Conservation (phyloP, 2,329 filamentous ascomycete genomes). For the Ascocoryne sarcoides region DNA sequence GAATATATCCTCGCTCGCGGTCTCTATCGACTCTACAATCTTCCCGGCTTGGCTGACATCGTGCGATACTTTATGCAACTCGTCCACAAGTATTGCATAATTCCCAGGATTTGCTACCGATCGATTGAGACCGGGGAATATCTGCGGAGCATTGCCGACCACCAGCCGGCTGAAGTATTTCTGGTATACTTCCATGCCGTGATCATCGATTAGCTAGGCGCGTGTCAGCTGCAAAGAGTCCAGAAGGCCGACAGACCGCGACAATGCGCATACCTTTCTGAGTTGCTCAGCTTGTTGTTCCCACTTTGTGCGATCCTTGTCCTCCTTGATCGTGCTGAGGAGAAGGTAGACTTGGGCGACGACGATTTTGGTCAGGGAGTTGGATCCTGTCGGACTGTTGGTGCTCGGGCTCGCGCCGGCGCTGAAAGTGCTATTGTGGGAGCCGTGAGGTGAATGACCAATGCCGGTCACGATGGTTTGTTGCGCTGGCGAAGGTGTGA, state of each 20-base stretch:
- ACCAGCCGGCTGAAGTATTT: slow-evolving; percentile 93
- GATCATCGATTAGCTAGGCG: slow-evolving; percentile 77
- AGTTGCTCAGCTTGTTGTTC: slow-evolving; percentile 86
- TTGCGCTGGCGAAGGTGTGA: slow-evolving; percentile 30
- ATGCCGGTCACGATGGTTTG: slow-evolving; percentile 30
- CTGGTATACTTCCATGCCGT: slow-evolving; percentile 98
- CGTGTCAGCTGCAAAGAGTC: slow-evolving; percentile 5
- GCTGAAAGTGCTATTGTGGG: slow-evolving; percentile 39
- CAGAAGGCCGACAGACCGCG: neutral
- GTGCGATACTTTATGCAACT: slow-evolving; percentile 78
- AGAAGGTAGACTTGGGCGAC: slow-evolving; percentile 93
- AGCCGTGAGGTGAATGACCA: slow-evolving; percentile 30
- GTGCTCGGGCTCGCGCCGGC: slow-evolving; percentile 29
- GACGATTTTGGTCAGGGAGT: slow-evolving; percentile 80
- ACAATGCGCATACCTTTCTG: slow-evolving; percentile 58
- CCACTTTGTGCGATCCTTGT: slow-evolving; percentile 86
- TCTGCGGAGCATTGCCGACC: slow-evolving; percentile 80
- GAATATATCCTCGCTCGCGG: slow-evolving; percentile 84
- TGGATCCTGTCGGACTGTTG: slow-evolving; percentile 38
- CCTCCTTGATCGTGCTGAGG: slow-evolving; percentile 89
- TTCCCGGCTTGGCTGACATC: slow-evolving; percentile 77
- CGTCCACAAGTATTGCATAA: slow-evolving; percentile 71
- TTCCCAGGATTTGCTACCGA: slow-evolving; percentile 68
- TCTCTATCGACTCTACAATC: slow-evolving; percentile 90
- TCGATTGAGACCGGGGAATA: slow-evolving; percentile 74